Percentiles rank a stretch among this genome's conserved stretches.
Evolutionary conservation across 805 yeast species (phyloP).

Genomic region (Ogataea minuta): DNA sequence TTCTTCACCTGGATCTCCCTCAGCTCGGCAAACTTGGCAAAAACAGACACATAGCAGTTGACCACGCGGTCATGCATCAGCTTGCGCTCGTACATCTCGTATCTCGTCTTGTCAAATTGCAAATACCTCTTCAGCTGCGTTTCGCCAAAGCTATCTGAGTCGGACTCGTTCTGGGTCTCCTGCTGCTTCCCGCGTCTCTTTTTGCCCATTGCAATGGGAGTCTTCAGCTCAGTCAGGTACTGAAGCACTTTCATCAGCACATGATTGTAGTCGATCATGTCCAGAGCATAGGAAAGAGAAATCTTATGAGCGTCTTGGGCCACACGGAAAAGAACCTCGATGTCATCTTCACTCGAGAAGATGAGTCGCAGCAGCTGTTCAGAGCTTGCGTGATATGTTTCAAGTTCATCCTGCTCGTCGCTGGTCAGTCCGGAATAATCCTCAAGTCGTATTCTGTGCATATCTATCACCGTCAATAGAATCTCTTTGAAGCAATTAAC

Average conservation of each 20-base stretch:
- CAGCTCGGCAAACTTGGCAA: slow-evolving; percentile 62
- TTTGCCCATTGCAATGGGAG: slow-evolving; percentile 29
- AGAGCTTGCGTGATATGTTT: slow-evolving; percentile 28
- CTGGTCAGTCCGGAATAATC: slow-evolving; percentile 40
- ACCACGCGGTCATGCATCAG: slow-evolving; percentile 61
- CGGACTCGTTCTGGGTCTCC: slow-evolving; percentile 20
- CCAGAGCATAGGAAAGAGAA: slow-evolving; percentile 59
- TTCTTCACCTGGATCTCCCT: slow-evolving; percentile 57
- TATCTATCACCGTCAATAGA: slow-evolving; percentile 41
- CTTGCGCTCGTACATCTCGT: slow-evolving; percentile 36
- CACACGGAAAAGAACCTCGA: slow-evolving; percentile 53
- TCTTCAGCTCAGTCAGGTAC: slow-evolving; percentile 53
- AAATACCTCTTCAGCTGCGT: slow-evolving; percentile 16
- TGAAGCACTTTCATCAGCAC: slow-evolving; percentile 67
- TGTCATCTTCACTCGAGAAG: slow-evolving; percentile 63
- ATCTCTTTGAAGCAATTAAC: slow-evolving; percentile 67
- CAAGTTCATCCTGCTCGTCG: slow-evolving; percentile 48
- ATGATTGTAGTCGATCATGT: slow-evolving; percentile 63
- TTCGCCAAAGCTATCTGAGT: slow-evolving; percentile 11
- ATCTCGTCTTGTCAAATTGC: slow-evolving; percentile 20
- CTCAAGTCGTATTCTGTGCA: slow-evolving; percentile 35
- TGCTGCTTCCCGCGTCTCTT: slow-evolving; percentile 13
- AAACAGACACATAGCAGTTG: slow-evolving; percentile 59
- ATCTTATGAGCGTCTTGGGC: slow-evolving; percentile 65
- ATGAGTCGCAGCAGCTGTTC: slow-evolving; percentile 49